Base-by-base conservation (phyloP, 208 protist species). In the Trypanosoma avium region DNA sequence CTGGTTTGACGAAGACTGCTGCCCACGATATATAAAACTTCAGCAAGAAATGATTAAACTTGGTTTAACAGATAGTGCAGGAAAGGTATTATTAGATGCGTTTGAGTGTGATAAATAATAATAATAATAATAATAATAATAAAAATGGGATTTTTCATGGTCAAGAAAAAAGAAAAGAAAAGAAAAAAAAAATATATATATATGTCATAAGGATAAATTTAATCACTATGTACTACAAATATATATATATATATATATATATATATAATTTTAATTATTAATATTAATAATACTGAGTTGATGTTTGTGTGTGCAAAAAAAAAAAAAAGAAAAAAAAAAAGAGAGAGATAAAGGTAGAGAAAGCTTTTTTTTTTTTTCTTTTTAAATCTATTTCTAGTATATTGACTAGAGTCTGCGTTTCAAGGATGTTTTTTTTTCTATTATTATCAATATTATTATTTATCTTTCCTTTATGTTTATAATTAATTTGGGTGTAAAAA, bases 1-100 rank as follows among this genome's bases (percentile, higher is more conserved):
- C 35, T 92, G 86, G 86, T 87, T 85, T 73, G 86, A 92, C 48
- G 86, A 89, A 53, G 70, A 67, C 30, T 69, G 75, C 47, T 92
- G 86, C 53, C 67, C 79, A 48, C 74, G 80, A 17, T 92, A 89
- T 36, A 70, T 82, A 60, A 63, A 69, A 29, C 66, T 92, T 57
- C 73, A 83, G 48, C 42, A 56, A 12, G 82, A 92, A 65, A 75
- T 87, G 75, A 69, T 77, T 33, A 29, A 72, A 7, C 65, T 89
- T 4, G 80, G 80, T 12, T 71, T 92, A 17, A 75, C 66, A 4
- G 75, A 88, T 56, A 64, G 72, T 24, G 80, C 85, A 22, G 60
- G 82, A 8, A 61, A 70, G 26, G 70, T 70, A 35, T 67, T 92
- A 73, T 73, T 89, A 21, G 71, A 88, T 24, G 86, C 82, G 17